Percentiles rank a stretch among this genome's conserved stretches.
These are phyloP conservation scores for Scopulariopsis brevicaulis DNA, from an alignment of 2,329 filamentous ascomycete species.

Conservation along the genomic window DNA sequence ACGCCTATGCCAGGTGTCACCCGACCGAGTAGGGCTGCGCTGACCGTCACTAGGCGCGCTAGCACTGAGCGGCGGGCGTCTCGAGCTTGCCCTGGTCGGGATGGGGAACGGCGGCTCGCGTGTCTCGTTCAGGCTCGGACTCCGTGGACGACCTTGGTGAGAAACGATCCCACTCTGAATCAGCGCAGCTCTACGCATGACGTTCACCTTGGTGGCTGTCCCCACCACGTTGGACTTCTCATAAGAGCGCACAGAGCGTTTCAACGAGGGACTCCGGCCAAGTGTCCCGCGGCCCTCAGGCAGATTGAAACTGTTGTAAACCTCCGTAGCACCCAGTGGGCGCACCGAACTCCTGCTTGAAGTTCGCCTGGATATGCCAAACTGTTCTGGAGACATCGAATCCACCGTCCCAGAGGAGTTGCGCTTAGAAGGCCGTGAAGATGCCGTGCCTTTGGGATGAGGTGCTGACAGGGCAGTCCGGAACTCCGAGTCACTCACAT, in stretches of 20 bases:
- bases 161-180: constrained; percentile 68
- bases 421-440: constrained; percentile 27
- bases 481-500: constrained; percentile 57
- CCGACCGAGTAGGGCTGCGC: constrained; percentile 59
- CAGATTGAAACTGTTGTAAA: constrained; percentile 31
- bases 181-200: constrained; percentile 68
- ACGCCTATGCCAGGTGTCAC: constrained; percentile 44
- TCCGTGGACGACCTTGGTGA: constrained; percentile 52
- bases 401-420: constrained; percentile 21
- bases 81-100: constrained; percentile 77
- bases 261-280: constrained; percentile 18
- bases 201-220: constrained; percentile 36
- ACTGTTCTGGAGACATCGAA: constrained; percentile 31
- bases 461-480: constrained; percentile 54
- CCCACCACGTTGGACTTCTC: constrained; percentile 24
- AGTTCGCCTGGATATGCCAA: constrained; percentile 15
- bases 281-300: constrained; percentile 12
- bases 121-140: constrained; percentile 50
- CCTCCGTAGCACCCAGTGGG: constrained; percentile 25
- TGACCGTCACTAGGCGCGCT: constrained; percentile 62
- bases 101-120: constrained; percentile 80
- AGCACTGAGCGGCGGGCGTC: constrained; percentile 53
- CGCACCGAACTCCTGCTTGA: constrained; percentile 17
- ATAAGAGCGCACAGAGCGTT: constrained; percentile 18
- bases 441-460: constrained; percentile 16